Evolutionary conservation across 805 yeast genomes (phyloP), one percentile per base, ranked within the genome.

Genomic region (Cyberlindnera mrakii): DNA sequence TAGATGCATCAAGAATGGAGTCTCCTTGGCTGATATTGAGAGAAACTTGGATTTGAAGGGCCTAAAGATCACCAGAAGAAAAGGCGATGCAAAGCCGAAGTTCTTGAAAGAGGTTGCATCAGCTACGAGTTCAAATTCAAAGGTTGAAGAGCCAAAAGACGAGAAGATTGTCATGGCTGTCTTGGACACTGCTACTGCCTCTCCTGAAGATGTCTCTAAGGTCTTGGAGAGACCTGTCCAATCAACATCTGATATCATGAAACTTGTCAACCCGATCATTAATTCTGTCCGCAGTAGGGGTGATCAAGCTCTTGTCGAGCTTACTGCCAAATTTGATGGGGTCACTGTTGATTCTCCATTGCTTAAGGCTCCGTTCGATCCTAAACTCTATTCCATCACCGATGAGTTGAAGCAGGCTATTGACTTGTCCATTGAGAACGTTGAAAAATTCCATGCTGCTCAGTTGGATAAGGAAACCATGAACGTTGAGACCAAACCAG

Each of bases 161-260:
- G 41, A 43, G n/a, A 48, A 23, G 39, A 54, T 53, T 30, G 36
- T 42, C 10, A 54, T 60, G 45, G 71, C 58, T 29, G 59, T 64
- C 20, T 77, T 80, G 52, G 67, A 71, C 42, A 73, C 84, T 72
- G 65, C 70, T 39, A 61, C 64, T 9, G 67, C 67, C 3, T 52
- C 72, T 7, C 51, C 73, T 2, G 60, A 64, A 11, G 77, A 72
- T 33, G 75, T 93, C 18, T 67, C 65, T 18, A 66, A 70, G 23
- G 89, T 93, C 9, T 72, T 93, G 45, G 74, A 80, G 25, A 83
- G 99, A 67, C 99, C 99, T n/a, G 93, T 87, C 40, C 98, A 93
- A 67, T 84, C 85, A 58, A 86, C 96, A 18, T 74, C 90, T 17
- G 93, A 88, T 57, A 95, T 93, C 49, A 88, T 90, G 95, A 81